Base-by-base conservation (phyloP, 2,329 filamentous ascomycete species). In the Paramyrothecium sp. region DNA sequence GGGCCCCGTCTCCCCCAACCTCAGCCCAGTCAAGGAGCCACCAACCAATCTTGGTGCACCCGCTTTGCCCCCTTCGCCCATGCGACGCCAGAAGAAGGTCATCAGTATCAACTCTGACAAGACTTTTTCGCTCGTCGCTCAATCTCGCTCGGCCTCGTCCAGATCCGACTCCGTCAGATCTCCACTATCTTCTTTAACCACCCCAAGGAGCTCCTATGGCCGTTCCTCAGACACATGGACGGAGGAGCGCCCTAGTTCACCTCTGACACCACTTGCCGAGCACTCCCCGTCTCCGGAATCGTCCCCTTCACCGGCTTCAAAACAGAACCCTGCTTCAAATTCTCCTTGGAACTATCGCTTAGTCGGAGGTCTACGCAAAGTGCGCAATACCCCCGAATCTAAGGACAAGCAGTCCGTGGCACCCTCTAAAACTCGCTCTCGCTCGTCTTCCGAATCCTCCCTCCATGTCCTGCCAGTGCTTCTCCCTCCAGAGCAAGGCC, bases 101-200 rank as follows among this genome's bases (percentile, higher is more conserved):
- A 78, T 86, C 58, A 77, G 76, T 54, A 71, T 86, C 26, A 76
- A 85, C 62, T 69, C 81, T 7, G 81, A 86, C 69, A 84, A 84
- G 70, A 86, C 83, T 4, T 86, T 87, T 63, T 83, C 82, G 17
- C 69, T 86, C 56, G 60, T 78, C 60, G 70, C 69, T 67, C 65
- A 78, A 48, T 58, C 67, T n/a, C 57, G 58, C 38, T 65, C 67
- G 12, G 57, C 62, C 13, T 69, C 67, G 7, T 73, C 69, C 11
- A 62, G 64, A 56, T 64, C 67, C 16, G 61, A 68, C n/a, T 72
- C 71, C 19, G 59, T 68, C 19, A 67, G 68, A 61, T 81, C 81
- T 11, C 71, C 75, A 34, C 73, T 71, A 17, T 67, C 77, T 51
- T 81, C 78, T 41, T 74, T 75, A 46, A 77, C 80, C 19, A 76